Base-by-base conservation (phyloP, 2,329 filamentous ascomycete species). In the Hymenoscyphus occultus region DNA sequence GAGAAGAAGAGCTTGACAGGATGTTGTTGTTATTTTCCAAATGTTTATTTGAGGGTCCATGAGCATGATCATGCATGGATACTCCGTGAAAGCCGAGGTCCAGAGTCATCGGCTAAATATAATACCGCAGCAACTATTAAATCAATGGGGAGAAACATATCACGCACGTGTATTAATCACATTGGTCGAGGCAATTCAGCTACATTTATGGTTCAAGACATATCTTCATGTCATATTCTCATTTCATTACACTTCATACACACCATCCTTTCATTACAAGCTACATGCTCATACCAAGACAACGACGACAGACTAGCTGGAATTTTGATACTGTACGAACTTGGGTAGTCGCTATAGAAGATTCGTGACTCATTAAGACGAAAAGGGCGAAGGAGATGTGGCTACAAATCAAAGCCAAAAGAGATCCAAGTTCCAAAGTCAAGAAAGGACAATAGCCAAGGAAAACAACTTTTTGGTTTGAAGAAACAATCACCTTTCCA, bases 331-430 rank as follows among this genome's bases (percentile, higher is more conserved):
- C 65, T 64, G 66, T 4, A 73, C 66, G 67, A 74, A 73, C 64
- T 69, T 69, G 74, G 74, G 74, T 76, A 75, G 73, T 76, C 74
- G 74, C 74, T 74, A 71, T 75, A 76, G 73, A 72, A 76, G 73
- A 76, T 76, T 76, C 74, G 74, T 76, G 69, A 70, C 71, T 74
- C 74, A 73, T 76, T 65, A 76, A 65, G 70, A 73, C 64, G 71
- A 69, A 70, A 65, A 58, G 57, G 64, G 67, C 67, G 66, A 72
- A 72, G 63, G 72, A 72, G 67, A 72, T 68, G 67, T 56, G 69
- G 66, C 69, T 64, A 71, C 64, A 72, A 70, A 71, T 69, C 69
- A 71, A 71, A 68, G 64, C 69, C 67, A 66, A 66, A 66, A 65
- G 35, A 56, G 42, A 61, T 54, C 48, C 42, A 61, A 54, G 60